These are phyloP conservation scores for Aspergillus sp. DNA, from an alignment of 2,329 filamentous ascomycete species.

Conservation along the genomic window DNA sequence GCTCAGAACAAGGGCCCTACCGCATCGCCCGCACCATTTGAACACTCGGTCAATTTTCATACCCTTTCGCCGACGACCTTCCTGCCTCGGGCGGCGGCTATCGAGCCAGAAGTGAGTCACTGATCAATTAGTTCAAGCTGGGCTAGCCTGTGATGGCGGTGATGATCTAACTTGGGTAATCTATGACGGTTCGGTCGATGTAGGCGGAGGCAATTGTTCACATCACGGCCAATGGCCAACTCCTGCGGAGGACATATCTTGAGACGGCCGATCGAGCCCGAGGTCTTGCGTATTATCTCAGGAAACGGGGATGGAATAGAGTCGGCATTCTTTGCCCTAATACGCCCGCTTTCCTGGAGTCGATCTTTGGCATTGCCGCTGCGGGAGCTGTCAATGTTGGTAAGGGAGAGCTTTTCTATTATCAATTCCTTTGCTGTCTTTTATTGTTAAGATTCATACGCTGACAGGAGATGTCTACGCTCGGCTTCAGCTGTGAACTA, in stretches of 20 bases:
- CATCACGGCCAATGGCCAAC: conserved; percentile 71
- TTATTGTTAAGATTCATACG: neutral
- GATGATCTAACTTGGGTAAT: neutral
- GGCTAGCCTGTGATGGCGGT: neutral
- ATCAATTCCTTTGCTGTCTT: neutral
- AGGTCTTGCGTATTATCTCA: conserved; percentile 84
- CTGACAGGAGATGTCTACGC: neutral
- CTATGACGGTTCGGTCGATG: neutral
- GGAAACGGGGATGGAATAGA: conserved; percentile 68
- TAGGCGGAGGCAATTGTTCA: conserved; percentile 80
- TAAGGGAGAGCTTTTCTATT: conserved; percentile 24
- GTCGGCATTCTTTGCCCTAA: conserved; percentile 89
- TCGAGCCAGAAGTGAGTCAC: conserved; percentile 70
- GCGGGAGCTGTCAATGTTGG: conserved; percentile 75
- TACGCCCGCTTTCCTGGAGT: conserved; percentile 90
- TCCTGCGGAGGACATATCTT: conserved; percentile 73
- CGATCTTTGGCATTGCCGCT: conserved; percentile 81
- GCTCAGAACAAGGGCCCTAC: conserved; percentile 20
- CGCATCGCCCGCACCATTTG: conserved; percentile 13
- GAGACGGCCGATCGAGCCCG: conserved; percentile 82
- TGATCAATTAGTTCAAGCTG: neutral
- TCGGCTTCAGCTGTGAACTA: conserved; percentile 60
- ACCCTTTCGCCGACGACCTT: conserved; percentile 85
- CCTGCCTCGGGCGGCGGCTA: conserved; percentile 77
- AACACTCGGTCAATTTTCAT: conserved; percentile 43